Evolutionary conservation across 1,284 basidiomycete genomes (phyloP), one percentile per base, ranked within the genome.

Genomic region (Cutaneotrichosporon arboriforme): DNA sequence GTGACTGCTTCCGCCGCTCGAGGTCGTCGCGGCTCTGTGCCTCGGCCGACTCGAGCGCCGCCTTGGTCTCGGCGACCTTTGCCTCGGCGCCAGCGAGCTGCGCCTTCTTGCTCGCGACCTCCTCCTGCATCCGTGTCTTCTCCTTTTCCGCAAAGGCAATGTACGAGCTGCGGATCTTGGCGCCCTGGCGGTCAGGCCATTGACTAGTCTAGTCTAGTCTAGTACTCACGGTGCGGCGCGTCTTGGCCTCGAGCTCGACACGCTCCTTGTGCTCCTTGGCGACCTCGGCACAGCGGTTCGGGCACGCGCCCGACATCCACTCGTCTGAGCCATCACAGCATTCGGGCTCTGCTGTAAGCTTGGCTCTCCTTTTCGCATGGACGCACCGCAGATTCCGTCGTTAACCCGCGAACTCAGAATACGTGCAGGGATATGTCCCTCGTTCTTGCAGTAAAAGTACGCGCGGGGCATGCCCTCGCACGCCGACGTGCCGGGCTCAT

Each of bases 241-340:
- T 74, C 76, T 90, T 93, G 40, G 79, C 78, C 64, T 87, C 84
- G 15, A 82, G 85, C 42, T 86, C 85, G 33, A 77, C 73, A 63
- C 82, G 80, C 68, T 82, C 82, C 56, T 83, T 77, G 72, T 88
- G 83, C 42, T 73, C 83, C 55, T 83, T 81, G 1, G 91, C 90
- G 36, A 89, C 79, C 65, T 87, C 82, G 44, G 80, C 81, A 69
- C 94, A 99, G 5, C 76, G 76, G 70, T 97, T 84, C 18, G 81
- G 78, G 69, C 94, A 99, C 12, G 85, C 78, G 4, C 90, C 90
- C 8, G 68, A 65, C 33, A 50, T 54, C 69, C 68, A 74, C 74
- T 99, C 94, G 71, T 99, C 94, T 0, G 90, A 90, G n/a, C 96
- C 96, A 68, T 99, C 94, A 70, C 94, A 98, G 70, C 96, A 99